Evolutionary conservation across 257 asterid genomes (phyloP).

Genomic region (Echium plantagineum): DNA sequence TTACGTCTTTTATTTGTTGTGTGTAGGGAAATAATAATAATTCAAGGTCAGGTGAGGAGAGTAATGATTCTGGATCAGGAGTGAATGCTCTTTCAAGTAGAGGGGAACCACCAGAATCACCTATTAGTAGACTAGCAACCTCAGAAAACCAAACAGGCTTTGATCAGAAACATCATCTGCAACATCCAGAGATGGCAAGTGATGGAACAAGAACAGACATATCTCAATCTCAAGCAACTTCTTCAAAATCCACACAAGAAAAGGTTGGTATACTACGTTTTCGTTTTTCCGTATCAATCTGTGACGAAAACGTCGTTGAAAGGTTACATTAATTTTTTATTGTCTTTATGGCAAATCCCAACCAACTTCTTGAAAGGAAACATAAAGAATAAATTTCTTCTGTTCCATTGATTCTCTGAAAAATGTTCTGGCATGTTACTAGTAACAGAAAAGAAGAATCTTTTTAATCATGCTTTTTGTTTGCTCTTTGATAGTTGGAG

Average conservation of each 20-base stretch:
- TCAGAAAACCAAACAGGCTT: conserved; percentile 18
- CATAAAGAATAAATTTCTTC: conserved; percentile 14
- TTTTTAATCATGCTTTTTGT: conserved; percentile 25
- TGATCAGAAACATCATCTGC: conserved; percentile 25
- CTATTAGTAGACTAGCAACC: conserved; percentile 36
- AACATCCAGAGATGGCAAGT: conserved; percentile 32
- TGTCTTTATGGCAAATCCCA: conserved; percentile 23
- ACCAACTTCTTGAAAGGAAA: conserved; percentile 23
- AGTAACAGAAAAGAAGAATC: conserved; percentile 36
- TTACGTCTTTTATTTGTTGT: not conserved
- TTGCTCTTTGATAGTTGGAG: conserved; percentile 10
- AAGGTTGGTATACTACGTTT: conserved; percentile 28
- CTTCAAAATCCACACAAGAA: conserved; percentile 34
- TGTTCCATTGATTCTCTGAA: conserved; percentile 38
- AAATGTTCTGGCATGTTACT: conserved; percentile 36
- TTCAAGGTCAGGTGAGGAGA: conserved; percentile 76
- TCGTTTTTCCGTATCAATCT: not conserved
- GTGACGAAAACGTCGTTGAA: not conserved
- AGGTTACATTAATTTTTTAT: conserved; percentile 22
- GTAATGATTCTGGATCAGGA: conserved; percentile 63
- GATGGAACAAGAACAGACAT: conserved; percentile 25
- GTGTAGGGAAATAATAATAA: conserved; percentile 48
- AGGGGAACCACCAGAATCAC: conserved; percentile 53
- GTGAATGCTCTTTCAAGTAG: conserved; percentile 38
- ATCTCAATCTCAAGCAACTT: conserved; percentile 26